A percentile compares a stretch with the other conserved stretches of the same genome.
Evolutionary conservation across 2,329 filamentous ascomycete genomes (phyloP).

Genomic region (Orbilia javanica): DNA sequence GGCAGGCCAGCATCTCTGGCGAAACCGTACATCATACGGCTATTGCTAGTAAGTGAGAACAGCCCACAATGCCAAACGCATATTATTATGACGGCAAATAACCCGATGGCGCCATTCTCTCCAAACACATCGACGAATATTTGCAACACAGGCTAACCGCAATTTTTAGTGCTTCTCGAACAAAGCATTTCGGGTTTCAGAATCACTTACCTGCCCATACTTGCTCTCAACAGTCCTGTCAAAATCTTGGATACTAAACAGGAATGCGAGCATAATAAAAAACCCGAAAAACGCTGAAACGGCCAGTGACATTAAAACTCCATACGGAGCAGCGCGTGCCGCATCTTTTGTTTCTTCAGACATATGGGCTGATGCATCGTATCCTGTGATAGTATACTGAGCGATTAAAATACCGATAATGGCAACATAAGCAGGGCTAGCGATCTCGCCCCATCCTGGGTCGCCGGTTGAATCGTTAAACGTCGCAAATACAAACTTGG

Average conservation of each 20-base stretch:
- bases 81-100: constrained; percentile 72
- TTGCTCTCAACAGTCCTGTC: constrained; percentile 67
- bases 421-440: constrained; percentile 71
- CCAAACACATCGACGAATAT: constrained; percentile 73
- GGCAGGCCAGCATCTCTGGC: constrained; percentile 71
- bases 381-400: constrained; percentile 71
- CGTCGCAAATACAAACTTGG: constrained; percentile 71
- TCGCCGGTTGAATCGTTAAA: constrained; percentile 70
- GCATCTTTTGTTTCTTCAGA: constrained; percentile 72
- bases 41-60: constrained; percentile 72
- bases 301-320: constrained; percentile 71
- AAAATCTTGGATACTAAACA: constrained; percentile 74
- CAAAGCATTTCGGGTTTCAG: neutral
- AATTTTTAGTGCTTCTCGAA: neutral
- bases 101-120: constrained; percentile 70
- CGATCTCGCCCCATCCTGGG: constrained; percentile 70
- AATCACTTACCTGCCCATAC: constrained; percentile 64
- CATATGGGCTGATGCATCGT: constrained; percentile 72
- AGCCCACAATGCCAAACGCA: constrained; percentile 74
- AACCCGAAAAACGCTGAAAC: constrained; percentile 73
- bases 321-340: constrained; percentile 72
- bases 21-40: constrained; percentile 74
- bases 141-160: constrained; percentile 70
- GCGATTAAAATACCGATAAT: constrained; percentile 70
- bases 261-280: constrained; percentile 71